A percentile compares a stretch with the other conserved stretches of the same genome.
These are phyloP conservation scores for Lentithecium fluviatile DNA, from an alignment of 495 filamentous ascomycete genomes.

Conservation along the genomic window DNA sequence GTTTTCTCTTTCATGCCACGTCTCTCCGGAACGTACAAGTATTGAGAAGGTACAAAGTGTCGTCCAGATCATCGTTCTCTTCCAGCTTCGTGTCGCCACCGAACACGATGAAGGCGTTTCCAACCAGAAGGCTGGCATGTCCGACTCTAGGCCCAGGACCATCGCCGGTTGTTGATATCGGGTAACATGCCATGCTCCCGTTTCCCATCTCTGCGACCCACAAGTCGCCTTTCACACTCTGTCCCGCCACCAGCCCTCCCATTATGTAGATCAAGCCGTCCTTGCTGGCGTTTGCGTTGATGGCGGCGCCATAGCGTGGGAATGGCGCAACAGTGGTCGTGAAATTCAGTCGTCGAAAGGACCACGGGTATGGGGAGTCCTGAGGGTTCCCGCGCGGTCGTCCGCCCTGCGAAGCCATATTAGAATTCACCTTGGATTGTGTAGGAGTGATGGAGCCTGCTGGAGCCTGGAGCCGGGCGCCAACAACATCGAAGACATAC, in stretches of 20 bases:
- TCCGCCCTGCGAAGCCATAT: conserved; percentile 40
- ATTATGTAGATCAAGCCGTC: conserved; percentile 98
- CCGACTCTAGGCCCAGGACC: conserved; percentile 95
- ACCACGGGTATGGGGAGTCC: conserved; percentile 89
- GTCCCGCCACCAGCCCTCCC: conserved; percentile 92
- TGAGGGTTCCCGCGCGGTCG: conserved; percentile 34
- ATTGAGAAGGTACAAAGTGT: conserved; percentile 94
- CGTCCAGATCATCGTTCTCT: conserved; percentile 84
- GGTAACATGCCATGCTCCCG: conserved; percentile 84
- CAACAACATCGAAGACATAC: no score
- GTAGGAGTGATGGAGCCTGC: conserved; percentile 13
- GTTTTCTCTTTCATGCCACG: background rate
- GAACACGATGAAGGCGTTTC: conserved; percentile 99
- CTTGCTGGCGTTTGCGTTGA: conserved; percentile 88
- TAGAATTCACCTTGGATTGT: background rate
- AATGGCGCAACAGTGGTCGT: conserved; percentile 83
- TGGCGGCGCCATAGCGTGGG: conserved; percentile 94
- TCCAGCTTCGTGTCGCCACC: conserved; percentile 98
- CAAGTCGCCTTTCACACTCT: conserved; percentile 91
- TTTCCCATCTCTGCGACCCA: conserved; percentile 94
- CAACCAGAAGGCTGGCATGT: conserved; percentile 89
- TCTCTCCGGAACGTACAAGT: conserved; percentile 67
- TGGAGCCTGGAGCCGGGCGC: no score
- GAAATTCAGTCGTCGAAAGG: conserved; percentile 82
- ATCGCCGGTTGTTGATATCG: conserved; percentile 85